Conservation (phyloP, 2,329 filamentous ascomycete species). For the Penicillium griseofulvum region DNA sequence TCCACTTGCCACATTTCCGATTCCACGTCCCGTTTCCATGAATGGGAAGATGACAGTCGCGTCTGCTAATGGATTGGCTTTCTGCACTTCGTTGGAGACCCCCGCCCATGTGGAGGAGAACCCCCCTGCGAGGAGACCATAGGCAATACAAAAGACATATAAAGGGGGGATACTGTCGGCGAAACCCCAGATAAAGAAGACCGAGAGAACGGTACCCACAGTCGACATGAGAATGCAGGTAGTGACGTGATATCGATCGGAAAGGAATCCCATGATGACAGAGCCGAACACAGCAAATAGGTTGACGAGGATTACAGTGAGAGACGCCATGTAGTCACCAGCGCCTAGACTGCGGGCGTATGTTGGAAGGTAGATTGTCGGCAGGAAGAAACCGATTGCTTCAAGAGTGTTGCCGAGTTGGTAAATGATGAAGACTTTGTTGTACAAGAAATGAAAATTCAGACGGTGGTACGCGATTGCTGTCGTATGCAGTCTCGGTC, state of each 20-base stretch:
- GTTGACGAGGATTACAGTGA: slow-evolving; percentile 31
- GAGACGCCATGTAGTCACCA: slow-evolving; percentile 18
- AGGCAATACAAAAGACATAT: slow-evolving; percentile 20
- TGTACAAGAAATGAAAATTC: slow-evolving; percentile 33
- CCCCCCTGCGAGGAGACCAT: slow-evolving; percentile 19
- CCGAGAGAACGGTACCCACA: slow-evolving; percentile 17
- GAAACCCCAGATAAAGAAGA: slow-evolving; percentile 24
- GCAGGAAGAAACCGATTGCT: slow-evolving; percentile 37
- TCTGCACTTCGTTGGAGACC: slow-evolving; percentile 17
- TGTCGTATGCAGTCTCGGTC: slow-evolving; percentile 26
- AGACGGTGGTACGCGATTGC: slow-evolving; percentile 23
- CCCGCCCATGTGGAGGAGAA: slow-evolving; percentile 25
- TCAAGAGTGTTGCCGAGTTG: slow-evolving; percentile 39
- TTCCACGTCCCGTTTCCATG: slow-evolving; percentile 21
- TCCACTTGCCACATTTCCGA: slow-evolving; percentile 22
- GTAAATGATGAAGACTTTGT: slow-evolving; percentile 31
- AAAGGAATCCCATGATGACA: slow-evolving; percentile 35
- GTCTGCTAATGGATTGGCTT: slow-evolving; percentile 16
- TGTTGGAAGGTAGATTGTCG: slow-evolving; percentile 35
- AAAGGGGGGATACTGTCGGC: slow-evolving; percentile 12
- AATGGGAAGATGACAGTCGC: slow-evolving; percentile 23
- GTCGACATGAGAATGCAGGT: slow-evolving; percentile 21
- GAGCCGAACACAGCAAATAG: slow-evolving; percentile 34
- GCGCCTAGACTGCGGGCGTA: slow-evolving; percentile 28
- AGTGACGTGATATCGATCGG: slow-evolving; percentile 22